Conservation (phyloP, 768 basidiomycete species). For the Cystofilobasidium bisporidii region DNA sequence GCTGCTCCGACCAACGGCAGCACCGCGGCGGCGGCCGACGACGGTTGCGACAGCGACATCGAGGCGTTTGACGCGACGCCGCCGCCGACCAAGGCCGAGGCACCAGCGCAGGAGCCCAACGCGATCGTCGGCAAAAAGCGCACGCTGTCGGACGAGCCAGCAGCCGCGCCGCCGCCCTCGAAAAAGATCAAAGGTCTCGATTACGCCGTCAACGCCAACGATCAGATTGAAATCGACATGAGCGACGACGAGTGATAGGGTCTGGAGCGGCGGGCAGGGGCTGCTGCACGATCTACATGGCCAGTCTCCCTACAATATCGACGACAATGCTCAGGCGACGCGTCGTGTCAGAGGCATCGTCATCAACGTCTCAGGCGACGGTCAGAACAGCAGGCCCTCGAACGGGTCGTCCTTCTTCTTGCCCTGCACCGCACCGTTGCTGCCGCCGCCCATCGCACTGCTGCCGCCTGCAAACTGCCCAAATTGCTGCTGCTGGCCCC, state of each 20-base stretch:
- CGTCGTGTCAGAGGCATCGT: too few species aligned
- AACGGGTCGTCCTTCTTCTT: slow-evolving; percentile 22
- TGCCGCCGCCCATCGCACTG: not conserved
- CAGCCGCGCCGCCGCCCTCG: not conserved
- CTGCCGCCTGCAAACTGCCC: slow-evolving; percentile 1
- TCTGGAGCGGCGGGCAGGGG: too few species aligned
- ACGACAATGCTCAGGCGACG: too few species aligned
- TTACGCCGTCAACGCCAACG: not conserved
- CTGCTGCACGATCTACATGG: too few species aligned
- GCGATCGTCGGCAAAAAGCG: slow-evolving; percentile 5
- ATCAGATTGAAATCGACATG: slow-evolving; percentile 2
- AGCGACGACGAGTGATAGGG: not conserved
- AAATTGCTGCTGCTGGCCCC: slow-evolving; percentile 10
- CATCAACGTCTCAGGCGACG: too few species aligned
- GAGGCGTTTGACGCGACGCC: slow-evolving; percentile 9
- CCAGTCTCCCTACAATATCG: too few species aligned
- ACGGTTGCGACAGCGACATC: slow-evolving; percentile 13
- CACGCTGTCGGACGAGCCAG: not conserved
- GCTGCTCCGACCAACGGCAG: not conserved
- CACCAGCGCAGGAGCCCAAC: not conserved
- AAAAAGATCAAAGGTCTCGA: not conserved
- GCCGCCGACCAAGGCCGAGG: not conserved
- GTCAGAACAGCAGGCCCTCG: slow-evolving; percentile 18
- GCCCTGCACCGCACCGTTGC: not conserved
- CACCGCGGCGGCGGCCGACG: not conserved